These are phyloP conservation scores for Hippophae gyantsensis DNA, from an alignment of 306 rosid genomes.

Conservation along the genomic window DNA sequence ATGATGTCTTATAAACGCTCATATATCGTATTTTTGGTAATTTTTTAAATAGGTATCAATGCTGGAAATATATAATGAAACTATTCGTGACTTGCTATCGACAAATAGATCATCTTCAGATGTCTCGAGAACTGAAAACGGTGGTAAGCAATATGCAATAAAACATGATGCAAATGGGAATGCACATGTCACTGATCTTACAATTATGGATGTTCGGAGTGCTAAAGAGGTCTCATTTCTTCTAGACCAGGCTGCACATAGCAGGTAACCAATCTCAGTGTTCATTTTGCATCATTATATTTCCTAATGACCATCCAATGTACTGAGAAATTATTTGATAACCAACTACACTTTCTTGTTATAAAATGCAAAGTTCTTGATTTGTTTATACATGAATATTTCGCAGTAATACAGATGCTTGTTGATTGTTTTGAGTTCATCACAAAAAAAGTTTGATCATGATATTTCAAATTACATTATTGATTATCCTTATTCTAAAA, in stretches of 20 bases:
- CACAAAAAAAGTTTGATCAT: too few relatives aligned
- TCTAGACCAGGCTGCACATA: slow-evolving; percentile 70
- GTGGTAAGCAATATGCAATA: slow-evolving; percentile 78
- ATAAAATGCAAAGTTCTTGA: too few relatives aligned
- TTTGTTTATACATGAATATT: too few relatives aligned
- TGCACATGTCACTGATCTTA: slow-evolving; percentile 79
- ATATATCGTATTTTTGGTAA: slow-evolving; percentile 8
- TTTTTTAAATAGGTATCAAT: slow-evolving; percentile 58
- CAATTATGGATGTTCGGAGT: slow-evolving; percentile 78
- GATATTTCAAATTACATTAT: too few relatives aligned
- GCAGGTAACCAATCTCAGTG: slow-evolving; percentile 46
- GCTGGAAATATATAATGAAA: slow-evolving; percentile 96
- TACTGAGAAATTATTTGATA: not conserved
- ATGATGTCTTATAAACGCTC: not conserved
- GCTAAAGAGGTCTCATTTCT: slow-evolving; percentile 83
- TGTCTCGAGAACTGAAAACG: slow-evolving; percentile 39
- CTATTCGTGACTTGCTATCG: slow-evolving; percentile 70
- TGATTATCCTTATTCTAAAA: too few relatives aligned
- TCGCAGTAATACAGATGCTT: too few relatives aligned
- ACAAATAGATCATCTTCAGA: slow-evolving; percentile 49
- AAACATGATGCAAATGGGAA: slow-evolving; percentile 85
- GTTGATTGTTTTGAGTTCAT: too few relatives aligned
- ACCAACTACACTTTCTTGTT: too few relatives aligned
- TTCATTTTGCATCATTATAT: not conserved
- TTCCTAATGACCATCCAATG: too few relatives aligned